phyloP scores from a whole-genome alignment of 1,139 yeast species.

The Wickerhamomyces sp. region DNA sequence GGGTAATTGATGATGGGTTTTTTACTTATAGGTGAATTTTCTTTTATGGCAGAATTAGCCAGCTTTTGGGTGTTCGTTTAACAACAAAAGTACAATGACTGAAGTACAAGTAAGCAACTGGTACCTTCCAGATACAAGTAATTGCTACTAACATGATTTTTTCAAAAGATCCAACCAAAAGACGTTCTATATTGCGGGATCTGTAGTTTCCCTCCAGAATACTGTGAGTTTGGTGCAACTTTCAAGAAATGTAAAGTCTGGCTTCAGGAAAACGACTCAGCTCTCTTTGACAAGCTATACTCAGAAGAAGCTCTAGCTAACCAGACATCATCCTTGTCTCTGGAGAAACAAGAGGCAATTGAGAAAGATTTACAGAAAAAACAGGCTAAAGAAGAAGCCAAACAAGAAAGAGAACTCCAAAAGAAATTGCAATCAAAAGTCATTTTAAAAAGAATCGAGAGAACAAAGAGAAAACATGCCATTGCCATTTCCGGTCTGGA shows the following conservation, averaged over 20 bases:
- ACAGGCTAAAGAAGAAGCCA: slow-evolving; percentile 86
- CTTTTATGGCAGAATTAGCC: too few relatives aligned
- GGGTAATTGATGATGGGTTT: background rate
- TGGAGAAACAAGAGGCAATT: slow-evolving; percentile 76
- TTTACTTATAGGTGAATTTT: background rate
- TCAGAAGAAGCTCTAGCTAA: slow-evolving; percentile 40
- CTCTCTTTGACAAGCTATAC: slow-evolving; percentile 56
- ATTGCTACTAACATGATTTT: slow-evolving; percentile 2
- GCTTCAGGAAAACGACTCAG: slow-evolving; percentile 58
- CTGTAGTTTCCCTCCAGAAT: slow-evolving; percentile 86
- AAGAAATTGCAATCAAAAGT: slow-evolving; percentile 78
- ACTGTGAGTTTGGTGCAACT: slow-evolving; percentile 87
- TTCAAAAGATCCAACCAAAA: slow-evolving; percentile 30
- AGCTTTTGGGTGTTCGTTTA: too few relatives aligned
- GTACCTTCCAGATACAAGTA: background rate
- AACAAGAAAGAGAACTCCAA: slow-evolving; percentile 78
- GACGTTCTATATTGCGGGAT: slow-evolving; percentile 69
- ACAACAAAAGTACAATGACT: slow-evolving; percentile 2
- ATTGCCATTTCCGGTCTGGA: slow-evolving; percentile 86
- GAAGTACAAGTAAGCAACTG: slow-evolving; percentile 2
- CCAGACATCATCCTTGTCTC: slow-evolving; percentile 24
- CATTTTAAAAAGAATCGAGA: slow-evolving; percentile 77
- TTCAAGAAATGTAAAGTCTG: slow-evolving; percentile 81
- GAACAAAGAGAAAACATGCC: slow-evolving; percentile 86
- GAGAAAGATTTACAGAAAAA: slow-evolving; percentile 78